Base-by-base conservation (phyloP, 78 protist species). In the Guillardia theta region DNA sequence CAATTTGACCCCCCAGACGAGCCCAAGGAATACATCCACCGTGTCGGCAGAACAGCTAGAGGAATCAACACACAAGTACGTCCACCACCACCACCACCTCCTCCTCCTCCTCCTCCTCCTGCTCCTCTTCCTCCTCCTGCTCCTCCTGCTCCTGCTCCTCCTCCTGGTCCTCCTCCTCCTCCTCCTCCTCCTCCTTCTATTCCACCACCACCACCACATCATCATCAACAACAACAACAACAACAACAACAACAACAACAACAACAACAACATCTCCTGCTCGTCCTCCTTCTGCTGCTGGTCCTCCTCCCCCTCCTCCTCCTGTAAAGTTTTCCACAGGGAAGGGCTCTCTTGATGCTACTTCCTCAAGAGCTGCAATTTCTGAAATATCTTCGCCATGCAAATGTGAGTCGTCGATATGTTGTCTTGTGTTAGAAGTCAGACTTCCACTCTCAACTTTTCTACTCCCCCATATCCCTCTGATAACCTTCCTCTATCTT, bases 1-100 rank as follows among this genome's bases (percentile, higher is more conserved):
- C 90, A 78, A 48, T 99, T 46, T 88, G 99, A 99, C 93, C 99
- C 99, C 24, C 99, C 99, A 3, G 99, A 98, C 88, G 99, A 98
- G 78, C 90, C 90, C 18, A 43, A 78, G 50, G 45, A 78, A 36
- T 78, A 78, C 90, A 78, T 78, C 90, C 90, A 78, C 50, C 90
- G 90, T 36, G 90, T 78, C 53, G 90, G 90, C 18, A 45, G 90
- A 4, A 78, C 90, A 2, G 90, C 90, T 50, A 50, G 58, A 50
- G 10, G 15, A 50, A 50, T 50, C 10, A 10, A 50, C 58, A 50
- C 58, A 50, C 58, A 50, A 10, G 15, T 15, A 50, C 58, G 15
- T 15, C 10, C 58, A 50, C 58, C 10, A 19, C 30, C 58, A 50
- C 58, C n/a, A n/a, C 58, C 15, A 10, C 15, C 58, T 50, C 58